A percentile compares a stretch with the other conserved stretches of the same genome.
These are phyloP conservation scores for Capillidium rhysosporum DNA, from an alignment of 371 early-diverging fungal species.

Conservation along the genomic window DNA sequence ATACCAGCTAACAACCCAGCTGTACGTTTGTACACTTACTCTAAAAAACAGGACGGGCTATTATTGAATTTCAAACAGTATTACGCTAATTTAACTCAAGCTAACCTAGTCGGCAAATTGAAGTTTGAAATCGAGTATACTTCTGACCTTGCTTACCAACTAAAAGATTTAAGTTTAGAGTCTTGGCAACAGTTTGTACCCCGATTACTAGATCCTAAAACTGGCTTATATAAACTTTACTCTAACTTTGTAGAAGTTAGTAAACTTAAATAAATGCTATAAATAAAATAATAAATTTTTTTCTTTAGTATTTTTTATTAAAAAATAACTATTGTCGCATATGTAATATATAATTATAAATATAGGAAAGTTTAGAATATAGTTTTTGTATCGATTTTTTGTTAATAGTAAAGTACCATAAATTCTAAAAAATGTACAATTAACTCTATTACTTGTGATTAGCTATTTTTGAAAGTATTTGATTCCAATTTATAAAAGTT, in stretches of 20 bases:
- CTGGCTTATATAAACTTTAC: neutral
- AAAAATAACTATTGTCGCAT: no score
- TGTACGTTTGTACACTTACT: slow-evolving; percentile 24
- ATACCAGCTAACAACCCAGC: slow-evolving; percentile 27
- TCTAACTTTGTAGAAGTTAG: neutral
- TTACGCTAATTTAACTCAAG: slow-evolving; percentile 20
- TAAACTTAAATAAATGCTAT: no score
- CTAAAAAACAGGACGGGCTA: slow-evolving; percentile 11
- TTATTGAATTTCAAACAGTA: slow-evolving; percentile 27
- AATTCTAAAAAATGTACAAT: no score
- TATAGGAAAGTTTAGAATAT: no score
- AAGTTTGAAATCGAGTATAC: slow-evolving; percentile 22
- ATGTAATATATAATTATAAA: no score
- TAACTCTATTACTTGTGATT: no score
- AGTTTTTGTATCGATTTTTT: no score
- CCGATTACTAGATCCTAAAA: neutral
- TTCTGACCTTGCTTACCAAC: slow-evolving; percentile 18
- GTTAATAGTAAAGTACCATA: no score
- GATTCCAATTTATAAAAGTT: no score
- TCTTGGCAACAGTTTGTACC: slow-evolving; percentile 6
- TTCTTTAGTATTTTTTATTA: no score
- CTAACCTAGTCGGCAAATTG: slow-evolving; percentile 14
- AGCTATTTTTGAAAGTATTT: no score
- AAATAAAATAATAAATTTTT: no score
- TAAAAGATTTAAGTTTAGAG: slow-evolving; percentile 8